These are phyloP conservation scores for Umbellularia californica DNA, from an alignment of 164 flowering plant species.

Conservation along the genomic window DNA sequence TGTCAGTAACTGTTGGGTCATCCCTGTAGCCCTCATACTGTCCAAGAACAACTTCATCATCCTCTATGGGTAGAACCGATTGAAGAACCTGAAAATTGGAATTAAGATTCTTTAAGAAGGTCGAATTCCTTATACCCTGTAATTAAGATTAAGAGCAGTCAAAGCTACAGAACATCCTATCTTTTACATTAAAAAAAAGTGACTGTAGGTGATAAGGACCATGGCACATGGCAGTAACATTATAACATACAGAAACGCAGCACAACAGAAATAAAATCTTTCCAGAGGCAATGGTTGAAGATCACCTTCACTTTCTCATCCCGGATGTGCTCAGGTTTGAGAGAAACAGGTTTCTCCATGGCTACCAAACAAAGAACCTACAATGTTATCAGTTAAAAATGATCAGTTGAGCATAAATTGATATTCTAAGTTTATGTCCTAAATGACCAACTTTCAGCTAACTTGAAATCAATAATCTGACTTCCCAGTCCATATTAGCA, in stretches of 20 bases:
- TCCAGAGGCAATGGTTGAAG: background rate
- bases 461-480: background rate
- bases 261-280: background rate
- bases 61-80: slow-evolving; percentile 69
- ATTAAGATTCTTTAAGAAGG: slow-evolving; percentile 4
- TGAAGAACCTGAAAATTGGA: slow-evolving; percentile 69
- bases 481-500: background rate
- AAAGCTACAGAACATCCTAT: background rate
- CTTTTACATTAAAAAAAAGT: background rate
- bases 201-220: background rate
- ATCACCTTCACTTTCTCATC: slow-evolving; percentile 98
- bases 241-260: background rate
- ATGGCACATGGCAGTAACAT: background rate
- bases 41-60: slow-evolving; percentile 91
- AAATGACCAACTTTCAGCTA: background rate
- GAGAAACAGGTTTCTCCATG: slow-evolving; percentile 94
- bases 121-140: background rate
- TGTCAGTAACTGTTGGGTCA: slow-evolving; percentile 82
- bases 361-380: slow-evolving; percentile 95
- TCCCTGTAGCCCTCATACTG: slow-evolving; percentile 88
- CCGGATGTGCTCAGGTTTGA: slow-evolving; percentile 92
- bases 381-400: slow-evolving; percentile 7
- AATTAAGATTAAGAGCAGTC: background rate
- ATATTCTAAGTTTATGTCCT: background rate
- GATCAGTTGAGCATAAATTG: background rate